Evolutionary conservation across 306 rosid genomes (phyloP).

Genomic region (Vigna radiata): DNA sequence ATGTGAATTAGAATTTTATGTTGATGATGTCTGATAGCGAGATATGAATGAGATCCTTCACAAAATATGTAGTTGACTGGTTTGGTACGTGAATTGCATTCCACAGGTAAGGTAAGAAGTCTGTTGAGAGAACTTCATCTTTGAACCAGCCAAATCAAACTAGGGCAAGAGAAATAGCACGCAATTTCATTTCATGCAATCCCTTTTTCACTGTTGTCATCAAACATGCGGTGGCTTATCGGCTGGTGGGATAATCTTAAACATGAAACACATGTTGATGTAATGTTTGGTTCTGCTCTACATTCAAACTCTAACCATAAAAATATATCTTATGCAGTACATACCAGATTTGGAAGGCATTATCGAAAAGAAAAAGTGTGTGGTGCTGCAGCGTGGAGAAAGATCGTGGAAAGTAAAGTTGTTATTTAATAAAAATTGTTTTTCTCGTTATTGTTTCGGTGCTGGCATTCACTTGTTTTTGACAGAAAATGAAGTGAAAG

Average conservation of each 20-base stretch:
- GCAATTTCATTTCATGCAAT: not conserved
- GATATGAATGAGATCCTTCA: too few relatives aligned
- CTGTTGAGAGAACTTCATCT: not conserved
- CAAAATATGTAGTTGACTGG: not conserved
- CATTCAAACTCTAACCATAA: not conserved
- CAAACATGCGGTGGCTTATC: not conserved
- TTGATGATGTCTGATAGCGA: too few relatives aligned
- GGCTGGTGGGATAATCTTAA: not conserved
- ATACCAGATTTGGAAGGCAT: slow-evolving; percentile 20
- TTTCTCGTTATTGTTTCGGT: not conserved
- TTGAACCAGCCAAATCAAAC: not conserved
- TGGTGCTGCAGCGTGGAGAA: not conserved
- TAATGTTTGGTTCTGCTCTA: not conserved
- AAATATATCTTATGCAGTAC: slow-evolving; percentile 1
- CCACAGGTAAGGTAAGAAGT: not conserved
- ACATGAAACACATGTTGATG: not conserved
- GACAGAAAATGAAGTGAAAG: slow-evolving; percentile 10
- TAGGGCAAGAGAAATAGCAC: not conserved
- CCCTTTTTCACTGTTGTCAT: not conserved
- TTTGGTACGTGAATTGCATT: not conserved
- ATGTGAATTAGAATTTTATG: too few relatives aligned
- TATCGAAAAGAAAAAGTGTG: slow-evolving; percentile 8
- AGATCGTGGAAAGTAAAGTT: slow-evolving; percentile 29
- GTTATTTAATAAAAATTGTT: too few relatives aligned
- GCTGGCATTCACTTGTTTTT: slow-evolving; percentile 18